Percentiles rank a stretch among this genome's conserved stretches.
These are phyloP conservation scores for Spathaspora girioi DNA, from an alignment of 805 yeast genomes.

Conservation along the genomic window DNA sequence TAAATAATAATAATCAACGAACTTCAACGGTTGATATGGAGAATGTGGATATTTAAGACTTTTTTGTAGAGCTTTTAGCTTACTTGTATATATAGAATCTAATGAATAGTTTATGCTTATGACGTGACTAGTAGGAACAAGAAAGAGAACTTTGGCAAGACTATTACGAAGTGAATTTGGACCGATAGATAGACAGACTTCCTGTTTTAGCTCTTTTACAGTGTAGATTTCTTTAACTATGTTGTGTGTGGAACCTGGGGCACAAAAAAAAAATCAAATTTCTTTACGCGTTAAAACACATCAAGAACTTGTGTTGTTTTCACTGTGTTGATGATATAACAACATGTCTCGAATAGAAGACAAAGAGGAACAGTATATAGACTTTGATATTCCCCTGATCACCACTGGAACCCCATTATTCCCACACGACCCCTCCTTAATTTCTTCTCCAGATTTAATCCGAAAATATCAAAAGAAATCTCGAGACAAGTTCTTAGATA, in stretches of 20 bases:
- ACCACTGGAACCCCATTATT: too few species aligned
- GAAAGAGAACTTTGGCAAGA: too few species aligned
- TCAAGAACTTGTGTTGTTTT: too few species aligned
- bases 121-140: too few species aligned
- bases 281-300: background rate
- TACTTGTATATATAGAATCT: constrained; percentile 2
- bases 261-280: background rate
- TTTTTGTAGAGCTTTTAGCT: constrained; percentile 1
- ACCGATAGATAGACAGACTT: too few species aligned
- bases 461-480: background rate
- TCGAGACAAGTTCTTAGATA: constrained; percentile 14
- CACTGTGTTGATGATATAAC: too few species aligned
- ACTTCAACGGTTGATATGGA: constrained; percentile 34
- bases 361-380: too few species aligned
- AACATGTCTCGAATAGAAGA: too few species aligned
- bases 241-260: background rate
- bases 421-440: background rate
- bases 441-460: background rate
- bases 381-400: too few species aligned
- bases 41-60: constrained; percentile 4
- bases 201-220: too few species aligned
- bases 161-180: too few species aligned
- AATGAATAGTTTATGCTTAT: background rate
- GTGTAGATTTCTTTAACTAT: too few species aligned
- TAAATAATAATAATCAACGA: constrained; percentile 52